These are phyloP conservation scores for Alternaria postmessia DNA, from an alignment of 2,329 filamentous ascomycete genomes.

Conservation along the genomic window DNA sequence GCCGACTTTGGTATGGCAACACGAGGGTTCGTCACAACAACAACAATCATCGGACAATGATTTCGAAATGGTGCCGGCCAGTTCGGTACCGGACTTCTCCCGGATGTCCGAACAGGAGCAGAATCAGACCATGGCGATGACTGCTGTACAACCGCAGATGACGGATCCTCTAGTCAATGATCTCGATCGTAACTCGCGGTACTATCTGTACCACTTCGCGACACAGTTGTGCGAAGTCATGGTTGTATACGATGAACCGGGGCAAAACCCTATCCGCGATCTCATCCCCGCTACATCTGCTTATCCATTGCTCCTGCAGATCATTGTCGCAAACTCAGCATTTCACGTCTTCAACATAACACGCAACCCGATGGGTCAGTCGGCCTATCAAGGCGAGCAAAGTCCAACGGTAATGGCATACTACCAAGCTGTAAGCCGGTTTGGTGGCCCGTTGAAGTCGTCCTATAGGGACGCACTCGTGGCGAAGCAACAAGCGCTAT, in stretches of 20 bases:
- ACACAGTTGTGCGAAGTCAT: slow-evolving; percentile 64
- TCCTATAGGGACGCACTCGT: slow-evolving; percentile 51
- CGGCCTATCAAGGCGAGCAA: slow-evolving; percentile 43
- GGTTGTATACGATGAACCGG: slow-evolving; percentile 56
- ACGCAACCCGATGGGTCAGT: slow-evolving; percentile 44
- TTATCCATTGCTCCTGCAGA: slow-evolving; percentile 56
- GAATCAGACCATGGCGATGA: slow-evolving; percentile 25
- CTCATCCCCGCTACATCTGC: slow-evolving; percentile 56
- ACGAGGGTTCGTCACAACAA: slow-evolving; percentile 9
- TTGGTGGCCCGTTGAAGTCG: slow-evolving; percentile 46
- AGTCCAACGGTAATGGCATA: slow-evolving; percentile 44
- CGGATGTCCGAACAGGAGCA: slow-evolving; percentile 11
- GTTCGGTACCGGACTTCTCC: neutral
- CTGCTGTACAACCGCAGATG: slow-evolving; percentile 53
- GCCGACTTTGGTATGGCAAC: slow-evolving; percentile 30
- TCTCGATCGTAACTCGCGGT: slow-evolving; percentile 56
- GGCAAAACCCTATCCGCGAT: slow-evolving; percentile 59
- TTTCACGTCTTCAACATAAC: slow-evolving; percentile 56
- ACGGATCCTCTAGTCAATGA: slow-evolving; percentile 66
- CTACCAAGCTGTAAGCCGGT: slow-evolving; percentile 50
- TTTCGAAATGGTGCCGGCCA: neutral
- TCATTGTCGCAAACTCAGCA: slow-evolving; percentile 59
- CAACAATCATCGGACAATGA: slow-evolving; percentile 7
- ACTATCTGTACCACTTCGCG: slow-evolving; percentile 59
- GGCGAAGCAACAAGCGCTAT: slow-evolving; percentile 59